Conservation (phyloP, 2,329 filamentous ascomycete genomes). For the Elsinoe arachidis region DNA sequence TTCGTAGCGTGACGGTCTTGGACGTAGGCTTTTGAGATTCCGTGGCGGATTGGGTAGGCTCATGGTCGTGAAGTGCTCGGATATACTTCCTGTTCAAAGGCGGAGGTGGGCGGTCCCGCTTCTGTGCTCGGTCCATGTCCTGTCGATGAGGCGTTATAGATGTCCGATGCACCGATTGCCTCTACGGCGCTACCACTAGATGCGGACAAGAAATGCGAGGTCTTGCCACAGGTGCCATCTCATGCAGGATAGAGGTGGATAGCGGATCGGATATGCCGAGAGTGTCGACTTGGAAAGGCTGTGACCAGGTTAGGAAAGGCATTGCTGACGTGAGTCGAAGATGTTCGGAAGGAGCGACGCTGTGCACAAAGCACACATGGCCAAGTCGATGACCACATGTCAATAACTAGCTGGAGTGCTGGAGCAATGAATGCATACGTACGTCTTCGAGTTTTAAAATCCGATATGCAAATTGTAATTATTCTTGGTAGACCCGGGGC, state of each 20-base stretch:
- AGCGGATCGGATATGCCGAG: not conserved
- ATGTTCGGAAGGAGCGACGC: not conserved
- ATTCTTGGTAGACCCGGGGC: not conserved
- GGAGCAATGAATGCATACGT: not conserved
- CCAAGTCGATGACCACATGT: too few relatives aligned
- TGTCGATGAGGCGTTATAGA: too few relatives aligned
- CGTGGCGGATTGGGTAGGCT: constrained; percentile 68
- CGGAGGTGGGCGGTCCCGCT: constrained; percentile 1
- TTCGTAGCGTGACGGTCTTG: constrained; percentile 75
- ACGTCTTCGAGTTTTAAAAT: not conserved
- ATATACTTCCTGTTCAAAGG: constrained; percentile 88
- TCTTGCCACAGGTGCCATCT: not conserved
- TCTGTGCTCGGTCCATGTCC: not conserved
- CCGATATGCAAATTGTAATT: not conserved
- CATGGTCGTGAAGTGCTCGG: constrained; percentile 87
- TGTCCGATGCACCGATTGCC: not conserved
- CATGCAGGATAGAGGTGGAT: not conserved
- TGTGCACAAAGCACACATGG: not conserved
- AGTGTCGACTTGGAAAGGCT: too few relatives aligned
- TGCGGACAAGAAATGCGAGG: not conserved
- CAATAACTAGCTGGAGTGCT: not conserved
- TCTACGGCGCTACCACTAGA: not conserved
- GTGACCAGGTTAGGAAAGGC: too few relatives aligned
- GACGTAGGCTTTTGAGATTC: constrained; percentile 54
- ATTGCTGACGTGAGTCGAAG: not conserved